A percentile compares a stretch with the other conserved stretches of the same genome.
phyloP scores from a whole-genome alignment of 2,329 filamentous ascomycete species.

The Epichloe sibirici region DNA sequence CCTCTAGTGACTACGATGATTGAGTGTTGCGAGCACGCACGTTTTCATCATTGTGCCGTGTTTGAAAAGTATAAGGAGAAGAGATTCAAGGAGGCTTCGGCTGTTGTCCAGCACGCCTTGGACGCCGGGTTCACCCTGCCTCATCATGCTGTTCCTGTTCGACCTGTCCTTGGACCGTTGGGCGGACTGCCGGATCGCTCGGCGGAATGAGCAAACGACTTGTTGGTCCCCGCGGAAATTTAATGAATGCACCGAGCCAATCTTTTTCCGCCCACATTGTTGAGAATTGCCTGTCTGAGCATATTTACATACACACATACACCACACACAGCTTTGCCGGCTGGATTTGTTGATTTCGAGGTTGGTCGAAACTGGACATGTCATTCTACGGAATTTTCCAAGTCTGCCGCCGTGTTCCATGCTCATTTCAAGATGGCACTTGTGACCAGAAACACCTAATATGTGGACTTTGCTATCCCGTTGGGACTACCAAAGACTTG shows the following conservation, averaged over 20 bases:
- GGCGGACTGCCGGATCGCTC: slow-evolving; percentile 15
- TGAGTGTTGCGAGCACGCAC: slow-evolving; percentile 75
- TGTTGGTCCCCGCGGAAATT: slow-evolving; percentile 20
- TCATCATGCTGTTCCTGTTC: slow-evolving; percentile 28
- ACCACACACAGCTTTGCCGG: neutral
- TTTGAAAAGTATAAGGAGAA: slow-evolving; percentile 87
- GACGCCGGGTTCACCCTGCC: slow-evolving; percentile 44
- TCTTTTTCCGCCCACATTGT: neutral
- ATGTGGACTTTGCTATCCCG: neutral
- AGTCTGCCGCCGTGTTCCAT: neutral
- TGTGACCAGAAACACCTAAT: neutral
- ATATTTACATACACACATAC: neutral
- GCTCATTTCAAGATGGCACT: neutral
- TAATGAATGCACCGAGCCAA: neutral
- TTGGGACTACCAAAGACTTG: neutral
- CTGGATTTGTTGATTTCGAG: neutral
- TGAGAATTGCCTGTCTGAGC: neutral
- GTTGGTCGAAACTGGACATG: neutral
- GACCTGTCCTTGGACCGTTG: slow-evolving; percentile 11
- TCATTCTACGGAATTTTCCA: neutral
- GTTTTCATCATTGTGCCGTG: slow-evolving; percentile 72
- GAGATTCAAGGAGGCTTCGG: slow-evolving; percentile 73
- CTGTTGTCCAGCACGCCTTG: slow-evolving; percentile 67
- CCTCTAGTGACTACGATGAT: slow-evolving; percentile 66
- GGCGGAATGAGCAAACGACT: slow-evolving; percentile 15